These are phyloP conservation scores for Dryadomyces sulphureus DNA, from an alignment of 2,329 filamentous ascomycete species.

Conservation along the genomic window DNA sequence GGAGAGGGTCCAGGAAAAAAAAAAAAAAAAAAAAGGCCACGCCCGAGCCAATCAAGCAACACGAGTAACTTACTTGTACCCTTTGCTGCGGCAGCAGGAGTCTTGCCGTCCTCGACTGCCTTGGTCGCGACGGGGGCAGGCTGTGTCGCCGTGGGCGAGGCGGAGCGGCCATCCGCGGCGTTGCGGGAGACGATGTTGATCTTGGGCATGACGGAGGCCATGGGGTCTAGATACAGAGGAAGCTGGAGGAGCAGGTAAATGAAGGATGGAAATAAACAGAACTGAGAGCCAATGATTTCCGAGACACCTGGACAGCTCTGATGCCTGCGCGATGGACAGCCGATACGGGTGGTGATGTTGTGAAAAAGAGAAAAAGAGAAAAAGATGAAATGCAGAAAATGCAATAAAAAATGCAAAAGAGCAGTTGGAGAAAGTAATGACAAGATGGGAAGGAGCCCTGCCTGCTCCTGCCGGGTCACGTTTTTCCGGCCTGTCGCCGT, in stretches of 20 bases:
- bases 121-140: not conserved
- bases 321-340: too few relatives aligned
- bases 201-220: too few relatives aligned
- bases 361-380: not conserved
- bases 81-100: not conserved
- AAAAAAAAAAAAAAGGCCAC: not conserved
- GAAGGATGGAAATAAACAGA: too few relatives aligned
- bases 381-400: not conserved
- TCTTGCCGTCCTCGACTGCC: not conserved
- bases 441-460: not conserved
- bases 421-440: not conserved
- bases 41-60: conserved; percentile 1
- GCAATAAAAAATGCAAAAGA: not conserved
- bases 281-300: too few relatives aligned
- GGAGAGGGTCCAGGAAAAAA: not conserved
- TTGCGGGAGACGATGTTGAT: too few relatives aligned
- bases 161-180: not conserved
- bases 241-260: too few relatives aligned
- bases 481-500: not conserved
- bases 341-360: too few relatives aligned
- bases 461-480: not conserved
- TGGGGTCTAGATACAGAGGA: too few relatives aligned
- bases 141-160: not conserved
- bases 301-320: too few relatives aligned
- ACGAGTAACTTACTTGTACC: not conserved